These are phyloP conservation scores for Aristolochia contorta DNA, from an alignment of 164 flowering plant species.

Conservation along the genomic window DNA sequence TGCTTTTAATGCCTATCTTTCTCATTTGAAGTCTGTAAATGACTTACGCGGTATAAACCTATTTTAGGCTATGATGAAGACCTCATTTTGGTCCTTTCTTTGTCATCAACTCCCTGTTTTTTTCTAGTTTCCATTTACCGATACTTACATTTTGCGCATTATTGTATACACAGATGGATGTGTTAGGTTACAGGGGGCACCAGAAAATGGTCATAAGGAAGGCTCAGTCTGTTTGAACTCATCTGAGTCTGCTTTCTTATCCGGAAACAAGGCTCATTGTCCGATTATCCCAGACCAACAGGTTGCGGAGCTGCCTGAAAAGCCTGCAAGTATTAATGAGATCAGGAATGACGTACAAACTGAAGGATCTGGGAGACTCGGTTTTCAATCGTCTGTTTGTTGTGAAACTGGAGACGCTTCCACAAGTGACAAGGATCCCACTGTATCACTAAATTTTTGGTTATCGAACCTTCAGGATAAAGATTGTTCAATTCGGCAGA, in stretches of 20 bases:
- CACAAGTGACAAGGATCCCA: not conserved
- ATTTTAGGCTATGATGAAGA: not conserved
- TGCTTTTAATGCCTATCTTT: slow-evolving; percentile 23
- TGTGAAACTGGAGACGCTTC: not conserved
- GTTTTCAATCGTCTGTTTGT: not conserved
- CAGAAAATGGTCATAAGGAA: no score
- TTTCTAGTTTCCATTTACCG: no score
- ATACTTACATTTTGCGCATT: not conserved
- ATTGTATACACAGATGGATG: not conserved
- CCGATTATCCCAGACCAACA: no score
- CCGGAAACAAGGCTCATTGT: no score
- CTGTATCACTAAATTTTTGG: not conserved
- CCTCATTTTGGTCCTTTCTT: not conserved
- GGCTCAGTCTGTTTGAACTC: no score
- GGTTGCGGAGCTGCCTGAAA: not conserved
- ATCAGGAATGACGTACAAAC: not conserved
- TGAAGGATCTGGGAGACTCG: not conserved
- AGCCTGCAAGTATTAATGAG: not conserved
- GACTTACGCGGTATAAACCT: not conserved
- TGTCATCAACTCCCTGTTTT: no score
- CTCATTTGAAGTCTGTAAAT: slow-evolving; percentile 10
- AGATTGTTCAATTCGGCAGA: slow-evolving; percentile 9
- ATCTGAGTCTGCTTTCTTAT: no score
- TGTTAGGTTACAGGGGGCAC: no score
- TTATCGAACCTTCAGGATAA: not conserved